These are phyloP conservation scores for Diaporthe sp. DNA, from an alignment of 2,329 filamentous ascomycete genomes.

Conservation along the genomic window DNA sequence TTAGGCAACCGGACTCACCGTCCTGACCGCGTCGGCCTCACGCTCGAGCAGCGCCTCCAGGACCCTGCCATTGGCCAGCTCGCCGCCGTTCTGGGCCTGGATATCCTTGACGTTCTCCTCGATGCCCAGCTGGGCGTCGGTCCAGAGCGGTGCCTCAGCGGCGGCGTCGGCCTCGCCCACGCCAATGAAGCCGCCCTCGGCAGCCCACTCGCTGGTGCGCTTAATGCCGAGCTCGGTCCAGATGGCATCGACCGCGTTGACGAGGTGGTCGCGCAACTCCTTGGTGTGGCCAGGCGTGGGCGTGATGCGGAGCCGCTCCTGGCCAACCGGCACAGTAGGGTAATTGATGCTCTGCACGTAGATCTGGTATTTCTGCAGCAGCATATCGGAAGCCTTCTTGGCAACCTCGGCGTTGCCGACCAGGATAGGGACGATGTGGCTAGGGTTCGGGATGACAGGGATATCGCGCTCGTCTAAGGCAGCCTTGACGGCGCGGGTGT, in stretches of 20 bases:
- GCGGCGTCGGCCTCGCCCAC: constrained; percentile 80
- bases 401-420: constrained; percentile 95
- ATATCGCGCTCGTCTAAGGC: constrained; percentile 84
- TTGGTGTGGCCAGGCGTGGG: constrained; percentile 93
- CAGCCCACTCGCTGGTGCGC: constrained; percentile 92
- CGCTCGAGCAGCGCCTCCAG: constrained; percentile 70
- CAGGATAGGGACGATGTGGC: constrained; percentile 93
- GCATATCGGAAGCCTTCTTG: constrained; percentile 91
- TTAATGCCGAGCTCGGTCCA: constrained; percentile 92
- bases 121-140: constrained; percentile 86
- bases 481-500: constrained; percentile 95
- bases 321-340: constrained; percentile 96
- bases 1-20: constrained; percentile 47
- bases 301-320: constrained; percentile 95
- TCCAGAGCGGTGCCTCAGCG: constrained; percentile 86
- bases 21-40: constrained; percentile 56
- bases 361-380: constrained; percentile 90
- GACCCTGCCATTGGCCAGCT: constrained; percentile 55
- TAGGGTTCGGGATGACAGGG: constrained; percentile 97
- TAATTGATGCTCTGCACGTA: constrained; percentile 99
- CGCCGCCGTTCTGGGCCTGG: constrained; percentile 52
- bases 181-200: constrained; percentile 92
- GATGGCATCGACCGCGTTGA: constrained; percentile 86
- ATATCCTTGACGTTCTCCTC: constrained; percentile 75
- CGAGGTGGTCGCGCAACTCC: constrained; percentile 87